These are phyloP conservation scores for Helianthus annuus DNA, from an alignment of 129 eudicot genomes.

Conservation along the genomic window DNA sequence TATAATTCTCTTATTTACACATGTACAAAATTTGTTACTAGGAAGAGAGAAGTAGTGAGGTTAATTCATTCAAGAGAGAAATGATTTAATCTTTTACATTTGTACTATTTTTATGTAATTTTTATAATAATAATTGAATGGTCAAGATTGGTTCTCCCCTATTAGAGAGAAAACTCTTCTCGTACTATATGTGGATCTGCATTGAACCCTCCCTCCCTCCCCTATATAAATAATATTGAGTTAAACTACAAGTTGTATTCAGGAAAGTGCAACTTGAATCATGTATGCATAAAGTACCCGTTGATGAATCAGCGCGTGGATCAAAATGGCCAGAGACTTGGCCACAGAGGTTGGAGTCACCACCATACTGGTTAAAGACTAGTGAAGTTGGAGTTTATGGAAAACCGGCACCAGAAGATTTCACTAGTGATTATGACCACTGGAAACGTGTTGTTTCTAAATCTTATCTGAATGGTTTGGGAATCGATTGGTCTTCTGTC, in stretches of 20 bases:
- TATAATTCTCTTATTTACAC: no score
- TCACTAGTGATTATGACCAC: conserved; percentile 47
- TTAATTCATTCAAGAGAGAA: no score
- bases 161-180: no score
- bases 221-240: neutral
- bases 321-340: conserved; percentile 60
- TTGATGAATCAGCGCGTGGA: conserved; percentile 46
- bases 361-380: conserved; percentile 59
- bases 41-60: no score
- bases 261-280: conserved; percentile 72
- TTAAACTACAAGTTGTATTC: conserved; percentile 17
- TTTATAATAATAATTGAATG: no score
- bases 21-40: no score
- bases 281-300: conserved; percentile 63
- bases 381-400: conserved; percentile 59
- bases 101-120: no score
- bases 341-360: conserved; percentile 60
- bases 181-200: no score
- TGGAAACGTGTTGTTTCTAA: conserved; percentile 57
- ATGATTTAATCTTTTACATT: no score
- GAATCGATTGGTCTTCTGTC: conserved; percentile 62
- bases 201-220: no score
- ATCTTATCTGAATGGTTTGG: conserved; percentile 56
- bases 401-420: conserved; percentile 55
- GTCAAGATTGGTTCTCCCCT: no score